Conservation (phyloP, 2,329 filamentous ascomycete species). For the Fusarium sp. region DNA sequence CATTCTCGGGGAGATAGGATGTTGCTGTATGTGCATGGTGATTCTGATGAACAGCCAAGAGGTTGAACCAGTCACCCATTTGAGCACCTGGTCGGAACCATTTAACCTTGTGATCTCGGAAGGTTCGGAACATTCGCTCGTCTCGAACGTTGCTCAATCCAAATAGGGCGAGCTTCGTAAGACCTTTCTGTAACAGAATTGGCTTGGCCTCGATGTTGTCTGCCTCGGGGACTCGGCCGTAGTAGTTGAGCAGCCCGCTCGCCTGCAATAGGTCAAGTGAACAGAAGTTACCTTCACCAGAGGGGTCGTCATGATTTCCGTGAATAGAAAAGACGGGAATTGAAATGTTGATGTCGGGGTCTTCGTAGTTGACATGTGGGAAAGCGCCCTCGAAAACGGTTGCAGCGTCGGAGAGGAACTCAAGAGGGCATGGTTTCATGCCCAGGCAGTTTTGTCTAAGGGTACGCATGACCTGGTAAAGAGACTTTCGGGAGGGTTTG, state of each 20-base stretch:
- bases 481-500: slow-evolving; percentile 93
- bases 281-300: slow-evolving; percentile 93
- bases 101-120: slow-evolving; percentile 91
- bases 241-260: slow-evolving; percentile 95
- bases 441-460: slow-evolving; percentile 94
- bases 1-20: slow-evolving; percentile 93
- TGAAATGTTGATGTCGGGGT: slow-evolving; percentile 95
- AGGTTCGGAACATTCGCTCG: slow-evolving; percentile 93
- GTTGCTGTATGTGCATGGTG: slow-evolving; percentile 93
- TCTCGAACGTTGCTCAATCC: slow-evolving; percentile 97
- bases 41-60: slow-evolving; percentile 96
- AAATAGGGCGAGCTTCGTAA: slow-evolving; percentile 92
- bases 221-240: slow-evolving; percentile 92
- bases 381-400: slow-evolving; percentile 93
- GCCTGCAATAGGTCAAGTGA: slow-evolving; percentile 93
- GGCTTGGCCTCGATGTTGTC: slow-evolving; percentile 96
- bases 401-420: slow-evolving; percentile 93
- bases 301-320: slow-evolving; percentile 97
- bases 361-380: slow-evolving; percentile 97
- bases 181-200: slow-evolving; percentile 91
- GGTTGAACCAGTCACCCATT: slow-evolving; percentile 92
- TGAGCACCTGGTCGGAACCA: slow-evolving; percentile 90
- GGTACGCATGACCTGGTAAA: slow-evolving; percentile 98
- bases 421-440: slow-evolving; percentile 94
- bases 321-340: slow-evolving; percentile 99